Conservation (phyloP, 2,329 filamentous ascomycete species). For the Chrysosporium queenslandicum region DNA sequence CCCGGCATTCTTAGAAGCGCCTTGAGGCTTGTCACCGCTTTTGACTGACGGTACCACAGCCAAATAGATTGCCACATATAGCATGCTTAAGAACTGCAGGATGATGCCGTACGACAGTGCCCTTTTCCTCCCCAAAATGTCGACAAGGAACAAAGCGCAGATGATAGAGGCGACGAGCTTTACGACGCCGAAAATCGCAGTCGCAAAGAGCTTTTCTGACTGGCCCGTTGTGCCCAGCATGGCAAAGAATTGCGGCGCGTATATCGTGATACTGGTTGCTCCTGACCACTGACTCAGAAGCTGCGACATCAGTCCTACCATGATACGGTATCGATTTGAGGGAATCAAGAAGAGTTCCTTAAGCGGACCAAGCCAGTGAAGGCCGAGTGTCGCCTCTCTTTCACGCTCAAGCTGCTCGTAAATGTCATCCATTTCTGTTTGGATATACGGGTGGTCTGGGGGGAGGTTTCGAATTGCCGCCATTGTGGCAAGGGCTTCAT, state of each 20-base stretch:
- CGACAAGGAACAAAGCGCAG: constrained; percentile 66
- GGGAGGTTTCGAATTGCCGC: constrained; percentile 37
- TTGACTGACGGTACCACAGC: constrained; percentile 25
- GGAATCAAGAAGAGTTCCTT: constrained; percentile 43
- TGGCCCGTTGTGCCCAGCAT: constrained; percentile 59
- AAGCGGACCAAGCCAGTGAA: constrained; percentile 12
- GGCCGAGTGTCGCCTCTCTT: constrained; percentile 34
- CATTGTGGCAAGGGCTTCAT: constrained; percentile 30
- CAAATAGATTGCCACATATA: constrained; percentile 47
- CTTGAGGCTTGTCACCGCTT: constrained; percentile 18
- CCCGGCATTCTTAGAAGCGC: constrained; percentile 24
- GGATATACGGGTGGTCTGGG: constrained; percentile 35
- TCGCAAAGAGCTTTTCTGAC: constrained; percentile 59
- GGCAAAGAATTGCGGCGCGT: constrained; percentile 60
- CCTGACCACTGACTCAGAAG: constrained; percentile 63
- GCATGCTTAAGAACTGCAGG: constrained; percentile 43
- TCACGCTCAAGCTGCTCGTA: constrained; percentile 38
- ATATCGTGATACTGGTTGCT: constrained; percentile 61
- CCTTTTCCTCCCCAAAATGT: constrained; percentile 60
- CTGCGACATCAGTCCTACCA: constrained; percentile 56
- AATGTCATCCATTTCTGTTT: constrained; percentile 25
- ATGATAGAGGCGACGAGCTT: constrained; percentile 57
- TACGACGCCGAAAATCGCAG: constrained; percentile 62
- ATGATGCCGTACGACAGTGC: constrained; percentile 41
- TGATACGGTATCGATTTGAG: constrained; percentile 60